Evolutionary conservation across 2,329 filamentous ascomycete genomes (phyloP).

Genomic region (Epichloe glyceriae): DNA sequence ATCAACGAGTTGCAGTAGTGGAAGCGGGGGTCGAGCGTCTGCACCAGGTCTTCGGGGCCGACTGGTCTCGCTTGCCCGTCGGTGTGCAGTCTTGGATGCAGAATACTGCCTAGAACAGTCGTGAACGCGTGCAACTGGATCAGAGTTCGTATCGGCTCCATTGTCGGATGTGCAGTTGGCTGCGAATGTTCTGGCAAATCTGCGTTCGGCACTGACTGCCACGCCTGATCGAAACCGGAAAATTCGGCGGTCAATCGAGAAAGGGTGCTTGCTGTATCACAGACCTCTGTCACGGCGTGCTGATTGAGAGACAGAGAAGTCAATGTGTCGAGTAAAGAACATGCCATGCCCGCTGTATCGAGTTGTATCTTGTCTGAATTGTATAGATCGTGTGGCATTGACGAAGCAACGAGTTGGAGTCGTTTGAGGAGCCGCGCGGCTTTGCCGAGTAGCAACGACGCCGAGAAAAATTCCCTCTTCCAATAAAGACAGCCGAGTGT

Average conservation of each 20-base stretch:
- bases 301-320: constrained; percentile 1
- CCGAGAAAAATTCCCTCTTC: constrained; percentile 40
- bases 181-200: not conserved
- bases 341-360: constrained; percentile 31
- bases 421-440: constrained; percentile 37
- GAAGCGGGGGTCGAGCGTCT: constrained; percentile 21
- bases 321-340: constrained; percentile 43
- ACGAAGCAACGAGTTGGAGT: constrained; percentile 7
- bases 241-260: not conserved
- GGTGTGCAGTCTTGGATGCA: not conserved
- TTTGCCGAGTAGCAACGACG: constrained; percentile 52
- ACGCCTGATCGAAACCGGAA: constrained; percentile 2
- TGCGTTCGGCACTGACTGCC: not conserved
- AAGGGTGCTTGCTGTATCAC: not conserved
- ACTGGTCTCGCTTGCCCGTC: not conserved
- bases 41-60: constrained; percentile 18
- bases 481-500: constrained; percentile 50
- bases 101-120: not conserved
- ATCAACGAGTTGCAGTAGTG: constrained; percentile 27
- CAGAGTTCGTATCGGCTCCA: constrained; percentile 3
- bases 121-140: constrained; percentile 3
- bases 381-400: not conserved
- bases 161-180: not conserved
- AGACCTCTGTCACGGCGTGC: not conserved
- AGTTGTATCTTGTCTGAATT: constrained; percentile 7